Conservation (phyloP, 1,284 basidiomycete genomes). For the Leccinum fuscescens region DNA sequence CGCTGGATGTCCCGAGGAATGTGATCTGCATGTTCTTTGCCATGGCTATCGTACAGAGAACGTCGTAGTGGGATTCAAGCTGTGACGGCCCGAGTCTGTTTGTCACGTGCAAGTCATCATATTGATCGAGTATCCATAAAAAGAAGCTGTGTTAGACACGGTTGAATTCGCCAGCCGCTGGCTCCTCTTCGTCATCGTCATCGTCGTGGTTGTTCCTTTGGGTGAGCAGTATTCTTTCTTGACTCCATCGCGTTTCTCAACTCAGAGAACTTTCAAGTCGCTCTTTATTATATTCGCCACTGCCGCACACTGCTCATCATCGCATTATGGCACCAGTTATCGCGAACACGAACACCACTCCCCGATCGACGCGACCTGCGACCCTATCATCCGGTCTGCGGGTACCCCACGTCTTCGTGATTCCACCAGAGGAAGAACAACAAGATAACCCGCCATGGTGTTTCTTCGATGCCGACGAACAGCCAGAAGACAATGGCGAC, state of each 20-base stretch:
- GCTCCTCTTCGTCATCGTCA: conserved; percentile 4
- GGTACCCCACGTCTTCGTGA: conserved; percentile 65
- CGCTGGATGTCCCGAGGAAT: conserved; percentile 75
- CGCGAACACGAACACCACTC: conserved; percentile 8
- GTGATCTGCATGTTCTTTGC: conserved; percentile 42
- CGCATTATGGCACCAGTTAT: conserved; percentile 18
- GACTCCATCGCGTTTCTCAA: not conserved
- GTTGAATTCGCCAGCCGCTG: conserved; percentile 29
- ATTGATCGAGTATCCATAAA: conserved; percentile 15
- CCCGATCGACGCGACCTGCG: conserved; percentile 15
- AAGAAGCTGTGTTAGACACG: conserved; percentile 16
- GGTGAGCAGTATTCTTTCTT: conserved; percentile 14
- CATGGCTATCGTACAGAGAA: conserved; percentile 12
- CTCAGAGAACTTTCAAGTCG: conserved; percentile 14
- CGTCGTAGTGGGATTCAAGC: no score
- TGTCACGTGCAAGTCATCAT: conserved; percentile 16
- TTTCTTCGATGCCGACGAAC: conserved; percentile 58
- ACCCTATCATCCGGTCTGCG: conserved; percentile 25
- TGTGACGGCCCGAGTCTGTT: not conserved
- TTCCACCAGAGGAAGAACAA: conserved; percentile 70
- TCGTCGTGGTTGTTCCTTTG: conserved; percentile 3
- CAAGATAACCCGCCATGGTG: conserved; percentile 56
- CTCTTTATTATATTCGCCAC: conserved; percentile 10
- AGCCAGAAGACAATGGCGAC: conserved; percentile 22
- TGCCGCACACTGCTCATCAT: not conserved